Evolutionary conservation across 164 flowering plant species (phyloP).

Genomic region (Magnolia kwangsiensis): DNA sequence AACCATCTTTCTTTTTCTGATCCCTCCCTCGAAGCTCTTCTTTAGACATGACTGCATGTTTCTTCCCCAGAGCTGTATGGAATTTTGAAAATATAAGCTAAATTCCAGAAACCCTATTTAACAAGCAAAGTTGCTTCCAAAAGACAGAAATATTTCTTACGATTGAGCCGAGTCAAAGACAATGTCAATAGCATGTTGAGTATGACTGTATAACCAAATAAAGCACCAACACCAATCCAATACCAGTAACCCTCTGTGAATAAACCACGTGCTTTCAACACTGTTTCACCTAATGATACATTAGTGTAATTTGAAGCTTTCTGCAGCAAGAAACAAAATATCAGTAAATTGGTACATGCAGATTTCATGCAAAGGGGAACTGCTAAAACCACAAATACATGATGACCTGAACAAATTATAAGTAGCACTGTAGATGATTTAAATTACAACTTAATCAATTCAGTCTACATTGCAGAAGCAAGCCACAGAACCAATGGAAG

Average conservation of each 20-base stretch:
- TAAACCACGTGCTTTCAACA: constrained; percentile 61
- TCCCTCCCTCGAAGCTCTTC: constrained; percentile 64
- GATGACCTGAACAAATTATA: no score
- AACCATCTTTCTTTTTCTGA: constrained; percentile 33
- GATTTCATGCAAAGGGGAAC: no score
- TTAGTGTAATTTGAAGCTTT: constrained; percentile 33
- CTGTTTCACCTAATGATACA: constrained; percentile 53
- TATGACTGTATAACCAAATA: constrained; percentile 70
- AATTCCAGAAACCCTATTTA: not conserved
- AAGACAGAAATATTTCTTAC: constrained; percentile 47
- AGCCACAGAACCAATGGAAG: no score
- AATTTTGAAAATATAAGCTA: not conserved
- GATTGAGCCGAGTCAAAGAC: constrained; percentile 70
- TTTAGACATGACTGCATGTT: constrained; percentile 78
- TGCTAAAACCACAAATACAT: no score
- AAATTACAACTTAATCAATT: no score
- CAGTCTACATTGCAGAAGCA: no score
- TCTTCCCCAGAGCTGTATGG: constrained; percentile 71
- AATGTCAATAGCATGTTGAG: constrained; percentile 75
- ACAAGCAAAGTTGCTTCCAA: not conserved
- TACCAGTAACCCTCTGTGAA: constrained; percentile 87
- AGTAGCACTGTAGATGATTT: no score
- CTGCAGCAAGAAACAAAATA: constrained; percentile 33
- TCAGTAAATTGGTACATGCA: not conserved
- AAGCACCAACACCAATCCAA: constrained; percentile 94